These are phyloP conservation scores for Angomonas desouzai DNA, from an alignment of 208 protist genomes.

Conservation along the genomic window DNA sequence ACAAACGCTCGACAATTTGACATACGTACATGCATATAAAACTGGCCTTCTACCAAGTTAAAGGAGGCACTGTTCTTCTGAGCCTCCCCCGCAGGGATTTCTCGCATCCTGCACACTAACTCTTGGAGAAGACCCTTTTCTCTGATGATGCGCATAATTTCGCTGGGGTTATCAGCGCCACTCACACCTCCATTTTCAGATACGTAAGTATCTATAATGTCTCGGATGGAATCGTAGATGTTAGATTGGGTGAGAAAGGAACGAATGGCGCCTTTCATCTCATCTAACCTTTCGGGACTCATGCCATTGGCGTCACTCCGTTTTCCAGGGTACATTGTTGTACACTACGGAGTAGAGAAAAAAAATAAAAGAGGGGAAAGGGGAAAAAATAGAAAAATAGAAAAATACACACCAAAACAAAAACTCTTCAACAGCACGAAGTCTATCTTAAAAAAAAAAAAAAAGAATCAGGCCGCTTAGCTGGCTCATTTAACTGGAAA, in stretches of 20 bases:
- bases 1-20: slow-evolving; percentile 87
- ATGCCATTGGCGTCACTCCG: slow-evolving; percentile 17
- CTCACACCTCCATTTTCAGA: slow-evolving; percentile 45
- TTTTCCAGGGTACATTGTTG: neutral
- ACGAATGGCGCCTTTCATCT: slow-evolving; percentile 77
- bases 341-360: slow-evolving; percentile 14
- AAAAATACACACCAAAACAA: too few species aligned
- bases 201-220: slow-evolving; percentile 86
- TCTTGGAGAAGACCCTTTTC: slow-evolving; percentile 84
- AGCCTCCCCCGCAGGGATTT: slow-evolving; percentile 15
- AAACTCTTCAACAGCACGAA: too few species aligned
- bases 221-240: slow-evolving; percentile 86
- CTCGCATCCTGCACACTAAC: slow-evolving; percentile 48
- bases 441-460: too few species aligned
- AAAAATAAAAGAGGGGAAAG: slow-evolving; percentile 15
- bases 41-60: slow-evolving; percentile 10
- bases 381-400: too few species aligned
- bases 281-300: slow-evolving; percentile 18
- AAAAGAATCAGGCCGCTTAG: too few species aligned
- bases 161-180: slow-evolving; percentile 32
- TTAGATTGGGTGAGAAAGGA: slow-evolving; percentile 70
- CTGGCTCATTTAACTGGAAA: too few species aligned
- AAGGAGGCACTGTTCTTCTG: neutral
- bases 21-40: slow-evolving; percentile 80
- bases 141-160: slow-evolving; percentile 79